These are phyloP conservation scores for Phytopythium litorale DNA, from an alignment of 352 stramenopile genomes.

Conservation along the genomic window DNA sequence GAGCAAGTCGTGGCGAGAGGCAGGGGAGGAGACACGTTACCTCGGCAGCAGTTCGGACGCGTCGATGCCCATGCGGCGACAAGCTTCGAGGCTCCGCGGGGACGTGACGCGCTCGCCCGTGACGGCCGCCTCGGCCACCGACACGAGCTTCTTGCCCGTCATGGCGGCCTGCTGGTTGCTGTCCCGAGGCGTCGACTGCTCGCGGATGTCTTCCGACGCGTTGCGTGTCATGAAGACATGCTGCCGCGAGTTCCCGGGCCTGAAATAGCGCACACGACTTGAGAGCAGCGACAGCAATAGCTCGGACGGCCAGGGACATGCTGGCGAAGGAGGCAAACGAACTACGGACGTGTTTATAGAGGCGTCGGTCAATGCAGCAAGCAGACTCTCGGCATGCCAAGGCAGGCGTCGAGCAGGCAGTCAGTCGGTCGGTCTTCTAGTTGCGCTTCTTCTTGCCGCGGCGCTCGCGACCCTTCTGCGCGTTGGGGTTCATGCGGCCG, in stretches of 20 bases:
- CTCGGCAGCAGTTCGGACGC: constrained; percentile 63
- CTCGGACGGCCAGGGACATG: background rate
- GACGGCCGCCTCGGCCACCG: constrained; percentile 39
- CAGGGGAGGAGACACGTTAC: constrained; percentile 7
- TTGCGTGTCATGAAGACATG: background rate
- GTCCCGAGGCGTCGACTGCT: background rate
- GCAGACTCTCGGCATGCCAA: background rate
- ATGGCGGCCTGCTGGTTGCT: constrained; percentile 2
- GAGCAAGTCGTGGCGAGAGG: background rate
- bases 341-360: background rate
- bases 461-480: constrained; percentile 94
- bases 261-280: background rate
- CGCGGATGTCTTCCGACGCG: background rate
- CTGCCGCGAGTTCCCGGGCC: background rate
- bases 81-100: constrained; percentile 65
- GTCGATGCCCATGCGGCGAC: constrained; percentile 61
- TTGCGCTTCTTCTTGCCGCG: constrained; percentile 97
- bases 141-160: constrained; percentile 39
- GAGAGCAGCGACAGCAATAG: background rate
- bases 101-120: constrained; percentile 57
- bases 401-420: background rate
- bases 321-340: background rate
- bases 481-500: constrained; percentile 95
- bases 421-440: constrained; percentile 21
- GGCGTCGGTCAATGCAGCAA: constrained; percentile 1